These are phyloP conservation scores for Phylloporus rhodoxanthus DNA, from an alignment of 768 basidiomycete species.

Conservation along the genomic window DNA sequence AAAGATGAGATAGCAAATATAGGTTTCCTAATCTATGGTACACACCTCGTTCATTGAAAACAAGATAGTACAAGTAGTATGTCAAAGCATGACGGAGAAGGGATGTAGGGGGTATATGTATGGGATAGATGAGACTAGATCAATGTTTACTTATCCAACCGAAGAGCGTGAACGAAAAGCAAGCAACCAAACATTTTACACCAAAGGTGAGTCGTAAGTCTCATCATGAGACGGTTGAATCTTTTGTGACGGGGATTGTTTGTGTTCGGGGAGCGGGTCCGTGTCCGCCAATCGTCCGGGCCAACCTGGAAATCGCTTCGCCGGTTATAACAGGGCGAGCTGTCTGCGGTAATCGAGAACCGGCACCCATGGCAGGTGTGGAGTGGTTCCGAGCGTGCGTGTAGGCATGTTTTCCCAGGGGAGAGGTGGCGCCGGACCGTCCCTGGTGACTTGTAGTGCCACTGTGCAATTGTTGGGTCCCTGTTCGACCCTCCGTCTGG, in stretches of 20 bases:
- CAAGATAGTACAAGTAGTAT: slow-evolving; percentile 18
- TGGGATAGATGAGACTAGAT: slow-evolving; percentile 12
- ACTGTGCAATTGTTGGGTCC: slow-evolving; percentile 27
- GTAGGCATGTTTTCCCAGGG: slow-evolving; percentile 34
- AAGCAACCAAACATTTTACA: slow-evolving; percentile 10
- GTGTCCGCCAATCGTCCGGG: slow-evolving; percentile 50
- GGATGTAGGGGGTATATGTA: slow-evolving; percentile 21
- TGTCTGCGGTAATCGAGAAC: slow-evolving; percentile 39
- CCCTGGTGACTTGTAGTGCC: slow-evolving; percentile 29
- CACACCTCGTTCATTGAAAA: slow-evolving; percentile 10
- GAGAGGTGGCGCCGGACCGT: slow-evolving; percentile 42
- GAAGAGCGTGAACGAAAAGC: slow-evolving; percentile 12
- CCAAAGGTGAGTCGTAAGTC: slow-evolving; percentile 6
- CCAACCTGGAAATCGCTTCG: slow-evolving; percentile 63
- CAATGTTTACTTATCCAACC: slow-evolving; percentile 16
- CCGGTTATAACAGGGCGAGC: slow-evolving; percentile 67
- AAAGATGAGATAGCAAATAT: slow-evolving; percentile 2
- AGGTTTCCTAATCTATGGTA: slow-evolving; percentile 17
- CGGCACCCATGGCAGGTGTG: slow-evolving; percentile 39
- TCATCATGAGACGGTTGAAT: slow-evolving; percentile 24
- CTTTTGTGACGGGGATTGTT: slow-evolving; percentile 22
- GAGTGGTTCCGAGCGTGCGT: slow-evolving; percentile 57
- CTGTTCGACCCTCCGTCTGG: slow-evolving; percentile 49
- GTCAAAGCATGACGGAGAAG: slow-evolving; percentile 9
- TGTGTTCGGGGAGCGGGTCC: slow-evolving; percentile 23